Evolutionary conservation across 2,329 filamentous ascomycete genomes (phyloP), one percentile per base, ranked within the genome.

Genomic region (Claviceps maximensis): DNA sequence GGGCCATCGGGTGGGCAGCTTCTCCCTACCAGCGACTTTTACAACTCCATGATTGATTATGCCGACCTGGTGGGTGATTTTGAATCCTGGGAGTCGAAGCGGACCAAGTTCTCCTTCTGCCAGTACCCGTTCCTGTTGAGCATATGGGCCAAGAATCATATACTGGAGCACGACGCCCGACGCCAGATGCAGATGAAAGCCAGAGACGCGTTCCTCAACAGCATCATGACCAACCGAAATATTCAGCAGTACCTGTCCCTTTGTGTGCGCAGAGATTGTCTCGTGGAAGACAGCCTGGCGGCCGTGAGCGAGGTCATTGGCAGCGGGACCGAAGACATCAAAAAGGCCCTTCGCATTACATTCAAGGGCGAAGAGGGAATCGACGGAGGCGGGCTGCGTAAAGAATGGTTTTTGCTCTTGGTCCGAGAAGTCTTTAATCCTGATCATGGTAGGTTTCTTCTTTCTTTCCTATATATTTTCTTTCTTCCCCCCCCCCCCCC

Each of bases 321-420:
- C 15, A 82, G 84, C 52, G 82, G 86, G 13, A 79, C 83, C 51
- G 87, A 91, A 60, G 89, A 95, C 57, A 83, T 95, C 65, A 95
- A 95, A 67, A 96, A 95, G 66, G 87, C 86, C 0, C 71, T 96
- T 29, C 82, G 86, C 19, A 93, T 96, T 55, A 83, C 86, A 55
- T 96, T 96, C 60, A 75, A 79, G 33, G 89, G 88, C 33, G 90
- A 96, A 69, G 90, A 96, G 67, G 90, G 90, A 4, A 83, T 95
- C 50, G 90, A 96, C 70, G 89, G 86, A 4, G 90, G 90, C 40
- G 90, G 90, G 0, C 74, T 95, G 53, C 82, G 89, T 53, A 96
- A 96, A 67, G 90, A 96, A 69, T 96, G 90, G 90, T 96, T 96
- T 64, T 71, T 95, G 50, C 77, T 95, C 54, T 77, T 96, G 23